These are phyloP conservation scores for Paecilomyces dactylethromorphus DNA, from an alignment of 2,329 filamentous ascomycete species.

Conservation along the genomic window DNA sequence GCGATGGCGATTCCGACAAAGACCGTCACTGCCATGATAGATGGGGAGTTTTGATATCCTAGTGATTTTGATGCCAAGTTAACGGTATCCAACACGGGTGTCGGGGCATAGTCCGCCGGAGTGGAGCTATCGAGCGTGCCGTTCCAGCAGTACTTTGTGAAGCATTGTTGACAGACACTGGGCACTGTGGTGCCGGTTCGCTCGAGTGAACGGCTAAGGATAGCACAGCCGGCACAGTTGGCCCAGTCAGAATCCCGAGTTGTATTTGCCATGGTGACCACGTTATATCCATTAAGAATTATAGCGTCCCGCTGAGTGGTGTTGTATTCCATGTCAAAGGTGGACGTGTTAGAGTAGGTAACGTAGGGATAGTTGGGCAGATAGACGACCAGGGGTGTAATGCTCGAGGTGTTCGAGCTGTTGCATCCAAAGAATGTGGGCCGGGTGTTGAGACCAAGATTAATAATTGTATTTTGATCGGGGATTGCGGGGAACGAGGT, in stretches of 20 bases:
- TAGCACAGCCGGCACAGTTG: conserved; percentile 79
- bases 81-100: neutral
- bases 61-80: neutral
- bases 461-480: conserved; percentile 70
- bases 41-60: too few species aligned
- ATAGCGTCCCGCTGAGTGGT: conserved; percentile 65
- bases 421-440: conserved; percentile 80
- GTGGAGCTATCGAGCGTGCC: conserved; percentile 52
- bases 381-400: conserved; percentile 71
- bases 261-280: conserved; percentile 74
- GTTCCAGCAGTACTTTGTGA: conserved; percentile 84
- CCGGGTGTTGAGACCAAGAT: conserved; percentile 64
- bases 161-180: conserved; percentile 67
- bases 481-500: conserved; percentile 68
- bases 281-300: conserved; percentile 79
- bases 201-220: conserved; percentile 68
- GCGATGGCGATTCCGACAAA: too few species aligned
- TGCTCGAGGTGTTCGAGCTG: conserved; percentile 53
- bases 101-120: conserved; percentile 38
- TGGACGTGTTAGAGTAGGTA: conserved; percentile 69
- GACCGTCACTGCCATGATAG: too few species aligned
- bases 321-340: conserved; percentile 62
- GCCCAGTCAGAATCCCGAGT: conserved; percentile 71
- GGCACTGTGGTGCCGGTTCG: conserved; percentile 65
- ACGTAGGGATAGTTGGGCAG: conserved; percentile 80